A percentile compares a stretch with the other conserved stretches of the same genome.
Conservation (phyloP, 2,329 filamentous ascomycete genomes). For the Penicillium freii region DNA sequence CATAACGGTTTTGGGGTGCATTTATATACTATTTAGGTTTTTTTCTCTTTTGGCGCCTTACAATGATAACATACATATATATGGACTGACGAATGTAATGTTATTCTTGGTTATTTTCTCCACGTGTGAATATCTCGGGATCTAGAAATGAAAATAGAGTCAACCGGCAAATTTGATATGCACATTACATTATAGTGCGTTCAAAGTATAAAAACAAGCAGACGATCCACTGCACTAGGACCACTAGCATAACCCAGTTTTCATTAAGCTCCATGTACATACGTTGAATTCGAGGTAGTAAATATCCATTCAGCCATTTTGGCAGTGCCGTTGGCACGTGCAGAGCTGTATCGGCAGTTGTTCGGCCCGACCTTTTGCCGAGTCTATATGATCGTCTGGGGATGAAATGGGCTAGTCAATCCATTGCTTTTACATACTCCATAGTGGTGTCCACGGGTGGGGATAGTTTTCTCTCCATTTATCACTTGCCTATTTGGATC, state of each 20-base stretch:
- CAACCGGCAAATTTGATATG: background rate
- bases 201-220: background rate
- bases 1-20: background rate
- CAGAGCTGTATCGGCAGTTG: background rate
- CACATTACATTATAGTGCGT: background rate
- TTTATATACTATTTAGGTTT: background rate
- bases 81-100: background rate
- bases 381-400: slow-evolving; percentile 64
- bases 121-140: too few species aligned
- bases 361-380: background rate
- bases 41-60: background rate
- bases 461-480: slow-evolving; percentile 19
- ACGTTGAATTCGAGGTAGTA: background rate
- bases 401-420: slow-evolving; percentile 72
- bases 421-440: slow-evolving; percentile 59
- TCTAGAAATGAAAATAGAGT: background rate
- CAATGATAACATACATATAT: background rate
- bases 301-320: background rate
- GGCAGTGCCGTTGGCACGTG: background rate
- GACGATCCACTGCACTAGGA: background rate
- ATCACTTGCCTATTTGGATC: slow-evolving; percentile 16
- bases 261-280: background rate
- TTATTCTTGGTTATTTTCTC: background rate
- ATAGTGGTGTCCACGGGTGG: background rate
- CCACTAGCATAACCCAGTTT: background rate